These are phyloP conservation scores for Toxicodendron radicans DNA, from an alignment of 345 rosid genomes.

Conservation along the genomic window DNA sequence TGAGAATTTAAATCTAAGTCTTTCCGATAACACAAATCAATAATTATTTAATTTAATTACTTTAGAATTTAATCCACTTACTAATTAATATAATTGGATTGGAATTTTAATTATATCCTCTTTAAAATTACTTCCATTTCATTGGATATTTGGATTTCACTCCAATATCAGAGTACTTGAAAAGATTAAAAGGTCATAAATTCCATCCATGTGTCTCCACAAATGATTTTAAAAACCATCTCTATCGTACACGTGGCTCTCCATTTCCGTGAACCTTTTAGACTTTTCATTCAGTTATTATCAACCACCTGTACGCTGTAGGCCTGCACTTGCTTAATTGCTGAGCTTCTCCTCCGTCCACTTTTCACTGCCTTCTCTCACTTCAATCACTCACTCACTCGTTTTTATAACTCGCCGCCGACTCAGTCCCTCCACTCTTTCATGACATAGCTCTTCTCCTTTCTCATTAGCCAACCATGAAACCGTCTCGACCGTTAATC, in stretches of 20 bases:
- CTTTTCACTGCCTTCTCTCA: background rate
- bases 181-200: too few relatives aligned
- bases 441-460: background rate
- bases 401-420: background rate
- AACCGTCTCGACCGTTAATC: constrained; percentile 19
- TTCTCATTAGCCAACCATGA: constrained; percentile 5
- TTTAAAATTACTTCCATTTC: too few relatives aligned
- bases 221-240: background rate
- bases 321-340: background rate
- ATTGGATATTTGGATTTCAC: too few relatives aligned
- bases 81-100: too few relatives aligned
- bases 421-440: background rate
- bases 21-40: too few relatives aligned
- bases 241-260: background rate
- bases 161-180: too few relatives aligned
- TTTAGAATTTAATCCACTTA: too few relatives aligned
- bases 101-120: too few relatives aligned
- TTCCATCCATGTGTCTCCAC: too few relatives aligned
- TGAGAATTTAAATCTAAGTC: too few relatives aligned
- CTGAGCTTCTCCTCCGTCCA: background rate
- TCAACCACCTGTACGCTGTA: background rate
- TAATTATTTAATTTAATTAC: too few relatives aligned
- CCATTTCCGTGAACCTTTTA: background rate
- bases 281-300: background rate
- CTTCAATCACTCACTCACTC: background rate